A percentile compares a stretch with the other conserved stretches of the same genome.
Conservation (phyloP, 352 stramenopile genomes). For the Phytophthora brassicae region DNA sequence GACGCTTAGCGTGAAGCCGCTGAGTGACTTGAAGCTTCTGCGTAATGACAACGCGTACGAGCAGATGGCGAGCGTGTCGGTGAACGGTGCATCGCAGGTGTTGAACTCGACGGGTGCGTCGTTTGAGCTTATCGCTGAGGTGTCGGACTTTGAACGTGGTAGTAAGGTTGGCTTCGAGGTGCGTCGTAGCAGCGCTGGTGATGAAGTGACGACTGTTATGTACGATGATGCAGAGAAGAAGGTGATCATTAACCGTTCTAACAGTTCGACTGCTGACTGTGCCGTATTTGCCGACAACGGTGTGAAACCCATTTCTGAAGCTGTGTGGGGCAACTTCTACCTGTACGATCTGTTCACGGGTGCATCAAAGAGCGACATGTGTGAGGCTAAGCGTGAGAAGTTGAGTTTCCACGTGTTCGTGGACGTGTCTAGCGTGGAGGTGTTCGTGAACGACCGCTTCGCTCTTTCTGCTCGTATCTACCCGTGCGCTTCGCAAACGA, state of each 20-base stretch:
- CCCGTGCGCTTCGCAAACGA: slow-evolving; percentile 48
- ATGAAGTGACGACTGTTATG: slow-evolving; percentile 60
- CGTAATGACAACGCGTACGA: slow-evolving; percentile 44
- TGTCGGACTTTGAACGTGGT: slow-evolving; percentile 44
- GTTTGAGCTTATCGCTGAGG: slow-evolving; percentile 56
- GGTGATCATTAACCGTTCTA: slow-evolving; percentile 57
- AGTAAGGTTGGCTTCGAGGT: slow-evolving; percentile 62
- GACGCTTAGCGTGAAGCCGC: slow-evolving; percentile 52
- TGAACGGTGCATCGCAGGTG: slow-evolving; percentile 34
- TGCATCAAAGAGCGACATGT: slow-evolving; percentile 26
- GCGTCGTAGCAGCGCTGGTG: slow-evolving; percentile 40
- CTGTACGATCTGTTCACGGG: slow-evolving; percentile 52
- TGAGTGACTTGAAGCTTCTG: slow-evolving; percentile 48
- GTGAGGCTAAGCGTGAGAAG: slow-evolving; percentile 42
- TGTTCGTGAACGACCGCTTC: slow-evolving; percentile 76
- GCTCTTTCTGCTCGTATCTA: slow-evolving; percentile 66
- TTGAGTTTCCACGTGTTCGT: slow-evolving; percentile 66
- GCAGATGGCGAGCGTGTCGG: slow-evolving; percentile 23
- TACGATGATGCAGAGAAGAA: slow-evolving; percentile 67
- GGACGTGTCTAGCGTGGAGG: slow-evolving; percentile 68
- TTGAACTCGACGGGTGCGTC: slow-evolving; percentile 48
- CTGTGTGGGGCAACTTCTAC: slow-evolving; percentile 56
- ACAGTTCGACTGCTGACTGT: slow-evolving; percentile 51
- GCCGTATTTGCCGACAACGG: slow-evolving; percentile 41
- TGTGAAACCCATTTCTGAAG: slow-evolving; percentile 33